Evolutionary conservation across 495 filamentous ascomycete species (phyloP), one percentile per base, ranked within the genome.

Genomic region (Parmelia sp.): DNA sequence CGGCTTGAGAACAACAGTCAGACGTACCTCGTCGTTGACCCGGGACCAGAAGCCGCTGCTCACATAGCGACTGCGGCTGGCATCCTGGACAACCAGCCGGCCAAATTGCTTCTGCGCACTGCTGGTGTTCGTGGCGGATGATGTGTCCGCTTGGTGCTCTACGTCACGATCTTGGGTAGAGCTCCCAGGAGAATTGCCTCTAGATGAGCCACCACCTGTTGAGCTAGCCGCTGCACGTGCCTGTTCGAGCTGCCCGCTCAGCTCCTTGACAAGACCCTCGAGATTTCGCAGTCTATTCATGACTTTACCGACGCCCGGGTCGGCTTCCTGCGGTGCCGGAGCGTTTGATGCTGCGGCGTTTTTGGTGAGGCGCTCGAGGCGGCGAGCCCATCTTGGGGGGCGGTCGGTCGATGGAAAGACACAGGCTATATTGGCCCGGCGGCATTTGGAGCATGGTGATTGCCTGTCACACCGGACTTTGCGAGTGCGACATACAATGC

Each of bases 21-120:
- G 57, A 59, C 57, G 25, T 59, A 59, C 57, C 57, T 59, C 57
- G 23, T 59, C 57, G 36, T 59, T 59, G 37, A 59, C 57, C 36
- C 57, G 57, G n/a, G 57, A 40, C 57, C 57, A 59, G 57, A 59
- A 59, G 36, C 23, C 57, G 37, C 57, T 59, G 57, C 57, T 59
- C 21, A 59, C 23, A 42, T 59, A 59, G 57, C 57, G 57, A 37
- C 36, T 42, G 57, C 57, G 57, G 57, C 23, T 59, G n/a, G 57
- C 57, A 59, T 59, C 57, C 57, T 59, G 57, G 37, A 21, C 3
- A 21, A 59, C 57, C 57, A 59, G 57, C 57, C 36, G 40, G 57
- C 57, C 57, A 59, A 42, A 39, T 37, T 59, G 57, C 23, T 42
- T 42, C 57, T 42, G 57, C 57, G 27, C 36, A 42, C 36, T 59